A percentile compares a stretch with the other conserved stretches of the same genome.
phyloP scores from a whole-genome alignment of 176 grass and related monocot species.

The Pontederia crassipes region DNA sequence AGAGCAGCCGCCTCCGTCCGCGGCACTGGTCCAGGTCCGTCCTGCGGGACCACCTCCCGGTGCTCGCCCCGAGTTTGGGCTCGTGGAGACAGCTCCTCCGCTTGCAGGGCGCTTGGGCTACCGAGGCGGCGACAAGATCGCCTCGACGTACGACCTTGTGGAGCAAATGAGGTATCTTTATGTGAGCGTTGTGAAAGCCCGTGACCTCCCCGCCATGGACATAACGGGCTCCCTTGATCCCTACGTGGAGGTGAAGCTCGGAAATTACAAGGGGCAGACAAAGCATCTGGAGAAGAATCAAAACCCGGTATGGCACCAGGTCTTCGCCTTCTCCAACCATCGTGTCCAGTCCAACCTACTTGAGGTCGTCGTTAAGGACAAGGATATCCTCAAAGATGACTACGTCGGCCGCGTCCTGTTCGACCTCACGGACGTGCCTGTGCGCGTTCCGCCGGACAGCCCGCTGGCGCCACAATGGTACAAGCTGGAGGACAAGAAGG shows the following conservation, averaged over 20 bases:
- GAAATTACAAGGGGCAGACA: slow-evolving; percentile 77
- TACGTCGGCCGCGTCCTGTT: slow-evolving; percentile 58
- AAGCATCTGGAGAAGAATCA: slow-evolving; percentile 26
- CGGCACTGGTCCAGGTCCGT: slow-evolving; percentile 48
- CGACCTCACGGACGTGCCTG: slow-evolving; percentile 65
- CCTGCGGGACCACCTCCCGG: slow-evolving; percentile 29
- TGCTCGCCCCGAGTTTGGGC: slow-evolving; percentile 45
- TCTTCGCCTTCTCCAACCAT: slow-evolving; percentile 77
- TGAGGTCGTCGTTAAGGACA: slow-evolving; percentile 67
- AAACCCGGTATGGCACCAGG: slow-evolving; percentile 57
- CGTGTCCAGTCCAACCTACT: slow-evolving; percentile 57
- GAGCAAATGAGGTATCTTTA: slow-evolving; percentile 88
- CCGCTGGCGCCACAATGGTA: slow-evolving; percentile 96
- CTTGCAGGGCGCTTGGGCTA: slow-evolving; percentile 49
- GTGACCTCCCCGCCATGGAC: slow-evolving; percentile 56
- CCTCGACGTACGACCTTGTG: slow-evolving; percentile 90
- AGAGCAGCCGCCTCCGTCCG: slow-evolving; percentile 10
- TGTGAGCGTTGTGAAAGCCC: slow-evolving; percentile 83
- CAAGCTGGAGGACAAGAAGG: slow-evolving; percentile 43
- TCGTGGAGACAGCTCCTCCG: slow-evolving; percentile 73
- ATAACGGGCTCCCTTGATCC: slow-evolving; percentile 64
- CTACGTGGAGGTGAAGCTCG: slow-evolving; percentile 86
- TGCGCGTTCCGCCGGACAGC: slow-evolving; percentile 78
- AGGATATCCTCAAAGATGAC: slow-evolving; percentile 63
- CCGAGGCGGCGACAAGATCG: slow-evolving; percentile 50